phyloP scores from a whole-genome alignment of 768 basidiomycete species.

The Kwoniella sp. region DNA sequence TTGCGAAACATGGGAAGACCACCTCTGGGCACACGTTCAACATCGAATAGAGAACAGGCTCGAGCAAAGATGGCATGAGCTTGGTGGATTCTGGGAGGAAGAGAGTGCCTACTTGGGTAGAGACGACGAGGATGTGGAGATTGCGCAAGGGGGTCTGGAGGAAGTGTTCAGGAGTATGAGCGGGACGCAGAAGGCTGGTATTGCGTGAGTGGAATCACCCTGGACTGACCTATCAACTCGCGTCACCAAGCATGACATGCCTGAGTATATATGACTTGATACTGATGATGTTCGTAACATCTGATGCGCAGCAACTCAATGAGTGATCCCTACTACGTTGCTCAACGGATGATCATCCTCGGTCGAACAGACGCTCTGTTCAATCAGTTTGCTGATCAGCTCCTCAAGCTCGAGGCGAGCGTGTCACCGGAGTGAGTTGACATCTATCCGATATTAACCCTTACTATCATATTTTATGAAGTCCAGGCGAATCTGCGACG shows the following conservation, averaged over 20 bases:
- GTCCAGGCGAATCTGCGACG: too few relatives aligned
- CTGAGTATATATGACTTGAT: neutral
- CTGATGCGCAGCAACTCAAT: conserved; percentile 33
- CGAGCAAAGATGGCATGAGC: conserved; percentile 53
- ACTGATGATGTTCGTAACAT: neutral
- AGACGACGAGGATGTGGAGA: conserved; percentile 70
- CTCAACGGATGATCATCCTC: conserved; percentile 57
- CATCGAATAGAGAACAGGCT: conserved; percentile 75
- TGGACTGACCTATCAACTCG: neutral
- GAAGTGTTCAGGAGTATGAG: conserved; percentile 55
- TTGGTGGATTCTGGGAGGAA: conserved; percentile 79
- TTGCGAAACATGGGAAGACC: conserved; percentile 90
- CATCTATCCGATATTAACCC: neutral
- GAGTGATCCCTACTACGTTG: conserved; percentile 55
- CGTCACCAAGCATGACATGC: neutral
- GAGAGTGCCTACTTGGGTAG: conserved; percentile 55
- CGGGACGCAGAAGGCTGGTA: conserved; percentile 42
- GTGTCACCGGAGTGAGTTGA: conserved; percentile 55
- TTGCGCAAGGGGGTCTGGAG: conserved; percentile 55
- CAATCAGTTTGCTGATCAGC: conserved; percentile 60
- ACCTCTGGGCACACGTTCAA: conserved; percentile 82
- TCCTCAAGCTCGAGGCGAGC: conserved; percentile 42
- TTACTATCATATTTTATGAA: too few relatives aligned
- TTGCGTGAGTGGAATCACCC: conserved; percentile 52
- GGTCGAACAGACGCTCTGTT: conserved; percentile 66